Evolutionary conservation across 192 early-diverging fungal genomes (phyloP).

Genomic region (Backusella tarrabulga): DNA sequence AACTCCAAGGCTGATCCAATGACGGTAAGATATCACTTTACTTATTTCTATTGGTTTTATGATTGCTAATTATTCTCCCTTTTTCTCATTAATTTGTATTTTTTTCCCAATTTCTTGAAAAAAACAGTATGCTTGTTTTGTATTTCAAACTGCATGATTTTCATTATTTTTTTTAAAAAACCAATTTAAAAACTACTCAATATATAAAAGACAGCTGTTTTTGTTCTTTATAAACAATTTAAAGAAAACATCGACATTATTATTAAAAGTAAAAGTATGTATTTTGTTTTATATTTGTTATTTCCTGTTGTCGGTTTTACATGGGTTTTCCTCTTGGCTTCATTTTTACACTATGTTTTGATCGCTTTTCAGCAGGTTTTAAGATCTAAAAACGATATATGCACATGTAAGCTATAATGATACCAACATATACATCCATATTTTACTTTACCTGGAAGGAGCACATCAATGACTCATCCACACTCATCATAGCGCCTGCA

Average conservation of each 20-base stretch:
- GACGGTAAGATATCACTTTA: no score
- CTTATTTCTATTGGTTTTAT: no score
- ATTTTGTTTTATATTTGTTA: neutral
- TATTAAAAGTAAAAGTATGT: slow-evolving; percentile 1
- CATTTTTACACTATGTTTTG: neutral
- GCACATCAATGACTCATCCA: slow-evolving; percentile 61
- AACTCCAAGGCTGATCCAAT: no score
- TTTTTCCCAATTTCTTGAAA: no score
- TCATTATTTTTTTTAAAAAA: neutral
- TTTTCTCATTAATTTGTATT: no score
- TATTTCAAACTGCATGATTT: neutral
- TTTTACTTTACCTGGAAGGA: slow-evolving; percentile 73
- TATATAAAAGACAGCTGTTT: neutral
- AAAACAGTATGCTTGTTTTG: neutral
- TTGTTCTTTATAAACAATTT: neutral
- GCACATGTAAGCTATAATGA: neutral
- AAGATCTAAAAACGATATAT: neutral
- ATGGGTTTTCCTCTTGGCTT: neutral
- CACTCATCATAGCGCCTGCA: slow-evolving; percentile 78
- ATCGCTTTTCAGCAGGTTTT: neutral
- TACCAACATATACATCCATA: neutral
- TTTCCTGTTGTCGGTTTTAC: neutral
- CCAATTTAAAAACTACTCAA: neutral
- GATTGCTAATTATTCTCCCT: no score
- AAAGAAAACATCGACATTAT: neutral